Evolutionary conservation across 2,329 filamentous ascomycete species (phyloP).

Genomic region (Phyllachora maydis): DNA sequence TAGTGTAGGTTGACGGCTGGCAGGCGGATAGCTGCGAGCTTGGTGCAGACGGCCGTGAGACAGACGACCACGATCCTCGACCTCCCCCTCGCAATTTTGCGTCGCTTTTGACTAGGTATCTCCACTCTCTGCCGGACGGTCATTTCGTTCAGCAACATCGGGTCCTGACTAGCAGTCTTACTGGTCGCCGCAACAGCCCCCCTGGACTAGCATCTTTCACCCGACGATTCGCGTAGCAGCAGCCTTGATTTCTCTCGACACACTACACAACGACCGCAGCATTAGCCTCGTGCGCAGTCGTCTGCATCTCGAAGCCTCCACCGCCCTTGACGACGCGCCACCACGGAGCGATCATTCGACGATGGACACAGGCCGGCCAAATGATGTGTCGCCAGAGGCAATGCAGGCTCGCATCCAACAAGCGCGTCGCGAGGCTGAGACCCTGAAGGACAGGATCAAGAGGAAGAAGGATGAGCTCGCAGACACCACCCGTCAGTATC

Average conservation of each 20-base stretch:
- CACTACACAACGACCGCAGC: no score
- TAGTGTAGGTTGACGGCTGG: no score
- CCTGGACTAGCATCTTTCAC: constrained; percentile 11
- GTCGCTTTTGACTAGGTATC: no score
- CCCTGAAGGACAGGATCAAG: constrained; percentile 96
- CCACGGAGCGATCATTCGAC: constrained; percentile 4
- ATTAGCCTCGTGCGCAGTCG: neutral
- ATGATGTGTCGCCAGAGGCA: constrained; percentile 47
- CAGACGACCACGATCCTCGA: no score
- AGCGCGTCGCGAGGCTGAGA: constrained; percentile 92
- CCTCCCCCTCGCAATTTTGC: no score
- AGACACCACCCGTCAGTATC: constrained; percentile 78
- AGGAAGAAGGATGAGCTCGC: constrained; percentile 99
- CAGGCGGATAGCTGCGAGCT: no score
- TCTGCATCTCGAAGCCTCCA: no score
- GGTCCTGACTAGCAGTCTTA: constrained; percentile 9
- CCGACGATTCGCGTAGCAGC: no score
- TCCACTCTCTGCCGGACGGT: constrained; percentile 8
- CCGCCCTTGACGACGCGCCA: no score
- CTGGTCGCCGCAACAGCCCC: constrained; percentile 7
- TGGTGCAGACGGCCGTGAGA: no score
- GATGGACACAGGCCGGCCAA: constrained; percentile 33
- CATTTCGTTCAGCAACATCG: constrained; percentile 9
- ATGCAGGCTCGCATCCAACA: constrained; percentile 90
- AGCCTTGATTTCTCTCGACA: no score